phyloP scores from a whole-genome alignment of 2,329 filamentous ascomycete species.

The Bipolaris victoriae region DNA sequence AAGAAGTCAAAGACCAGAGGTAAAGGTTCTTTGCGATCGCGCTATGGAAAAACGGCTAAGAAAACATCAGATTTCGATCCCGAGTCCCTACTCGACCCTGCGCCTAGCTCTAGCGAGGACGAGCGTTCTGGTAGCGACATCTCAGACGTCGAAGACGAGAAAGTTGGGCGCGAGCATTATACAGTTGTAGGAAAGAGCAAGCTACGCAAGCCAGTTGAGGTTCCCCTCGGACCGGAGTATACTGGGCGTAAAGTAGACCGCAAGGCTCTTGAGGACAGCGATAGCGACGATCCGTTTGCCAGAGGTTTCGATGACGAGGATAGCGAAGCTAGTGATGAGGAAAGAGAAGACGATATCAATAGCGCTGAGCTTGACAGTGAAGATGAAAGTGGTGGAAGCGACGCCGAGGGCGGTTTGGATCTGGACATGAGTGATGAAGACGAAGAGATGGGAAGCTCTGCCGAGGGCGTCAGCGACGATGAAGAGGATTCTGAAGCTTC shows the following conservation, averaged over 20 bases:
- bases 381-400: slow-evolving; percentile 33
- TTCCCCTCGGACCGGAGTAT: slow-evolving; percentile 79
- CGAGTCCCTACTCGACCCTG: slow-evolving; percentile 68
- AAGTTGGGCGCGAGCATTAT: slow-evolving; percentile 84
- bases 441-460: slow-evolving; percentile 56
- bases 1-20: slow-evolving; percentile 42
- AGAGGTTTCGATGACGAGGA: slow-evolving; percentile 52
- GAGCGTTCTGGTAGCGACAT: slow-evolving; percentile 59
- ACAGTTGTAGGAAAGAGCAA: slow-evolving; percentile 83
- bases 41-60: neutral
- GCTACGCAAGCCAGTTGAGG: slow-evolving; percentile 73
- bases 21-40: neutral
- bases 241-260: slow-evolving; percentile 77
- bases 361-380: slow-evolving; percentile 11
- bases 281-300: slow-evolving; percentile 60
- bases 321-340: slow-evolving; percentile 49
- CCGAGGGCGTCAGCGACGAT: slow-evolving; percentile 56
- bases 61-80: slow-evolving; percentile 74
- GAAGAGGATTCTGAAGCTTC: slow-evolving; percentile 39
- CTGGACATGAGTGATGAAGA: slow-evolving; percentile 42
- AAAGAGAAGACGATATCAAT: slow-evolving; percentile 26
- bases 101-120: slow-evolving; percentile 62
- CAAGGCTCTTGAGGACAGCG: slow-evolving; percentile 62
- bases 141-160: slow-evolving; percentile 50
- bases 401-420: slow-evolving; percentile 51